Percentiles rank a stretch among this genome's conserved stretches.
These are phyloP conservation scores for Carex pumila DNA, from an alignment of 176 grass and related monocot genomes.

Conservation along the genomic window DNA sequence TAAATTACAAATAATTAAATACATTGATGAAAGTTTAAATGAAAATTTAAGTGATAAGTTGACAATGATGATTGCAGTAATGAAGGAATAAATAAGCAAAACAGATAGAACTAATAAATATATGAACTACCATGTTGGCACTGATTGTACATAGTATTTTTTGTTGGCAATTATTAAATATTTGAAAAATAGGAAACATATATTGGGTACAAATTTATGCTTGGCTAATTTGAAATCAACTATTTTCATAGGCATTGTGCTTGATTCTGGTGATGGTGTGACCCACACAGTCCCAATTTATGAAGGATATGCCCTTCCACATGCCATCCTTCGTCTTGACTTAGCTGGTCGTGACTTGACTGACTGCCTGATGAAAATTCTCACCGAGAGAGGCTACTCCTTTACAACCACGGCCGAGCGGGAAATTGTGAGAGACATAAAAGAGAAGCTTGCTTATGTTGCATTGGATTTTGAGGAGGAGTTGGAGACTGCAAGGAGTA, in stretches of 20 bases:
- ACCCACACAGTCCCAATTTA: constrained; percentile 89
- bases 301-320: constrained; percentile 67
- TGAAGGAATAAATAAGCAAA: not conserved
- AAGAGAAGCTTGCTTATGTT: constrained; percentile 86
- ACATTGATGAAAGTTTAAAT: not conserved
- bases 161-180: not conserved
- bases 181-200: not conserved
- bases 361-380: constrained; percentile 79
- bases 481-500: constrained; percentile 55
- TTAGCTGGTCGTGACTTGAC: constrained; percentile 83
- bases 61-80: not conserved
- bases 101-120: not conserved
- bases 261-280: constrained; percentile 83
- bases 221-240: not conserved
- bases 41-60: not conserved
- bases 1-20: not conserved
- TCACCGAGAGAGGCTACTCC: constrained; percentile 79
- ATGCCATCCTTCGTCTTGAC: constrained; percentile 73
- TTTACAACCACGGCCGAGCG: constrained; percentile 82
- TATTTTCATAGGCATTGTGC: constrained; percentile 56
- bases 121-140: not conserved
- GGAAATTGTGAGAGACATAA: constrained; percentile 89
- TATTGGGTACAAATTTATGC: not conserved
- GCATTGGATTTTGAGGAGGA: constrained; percentile 75
- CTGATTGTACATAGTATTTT: not conserved